phyloP scores from a whole-genome alignment of 495 filamentous ascomycete genomes.

The Parachaetomium inaequale region DNA sequence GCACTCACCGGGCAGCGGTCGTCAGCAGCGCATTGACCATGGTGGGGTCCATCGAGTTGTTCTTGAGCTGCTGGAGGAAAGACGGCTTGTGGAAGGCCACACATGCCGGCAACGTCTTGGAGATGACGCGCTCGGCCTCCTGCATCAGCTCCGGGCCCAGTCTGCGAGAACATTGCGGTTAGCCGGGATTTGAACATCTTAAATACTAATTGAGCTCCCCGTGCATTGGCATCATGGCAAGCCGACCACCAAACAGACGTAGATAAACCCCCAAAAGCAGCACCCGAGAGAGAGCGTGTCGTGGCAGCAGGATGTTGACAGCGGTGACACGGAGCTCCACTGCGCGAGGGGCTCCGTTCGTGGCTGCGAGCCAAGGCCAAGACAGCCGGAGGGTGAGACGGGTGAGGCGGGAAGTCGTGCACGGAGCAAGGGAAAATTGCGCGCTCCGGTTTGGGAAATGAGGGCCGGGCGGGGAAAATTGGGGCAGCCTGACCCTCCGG shows the following conservation, averaged over 20 bases:
- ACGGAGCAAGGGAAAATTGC: constrained; percentile 31
- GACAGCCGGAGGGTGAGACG: no score
- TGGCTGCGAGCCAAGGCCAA: constrained; percentile 14
- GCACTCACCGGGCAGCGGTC: constrained; percentile 45
- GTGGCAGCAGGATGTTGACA: no score
- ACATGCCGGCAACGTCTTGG: constrained; percentile 49
- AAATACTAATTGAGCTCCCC: no score
- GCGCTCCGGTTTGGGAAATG: constrained; percentile 31
- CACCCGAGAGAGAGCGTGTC: neutral
- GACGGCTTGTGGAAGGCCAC: constrained; percentile 53
- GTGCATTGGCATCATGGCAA: neutral
- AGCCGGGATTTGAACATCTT: neutral
- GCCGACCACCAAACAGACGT: no score
- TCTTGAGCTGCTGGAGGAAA: constrained; percentile 50
- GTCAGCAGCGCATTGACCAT: constrained; percentile 50
- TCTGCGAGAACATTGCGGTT: constrained; percentile 30
- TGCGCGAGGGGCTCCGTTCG: constrained; percentile 24
- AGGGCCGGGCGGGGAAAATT: constrained; percentile 35
- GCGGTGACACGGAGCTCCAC: neutral
- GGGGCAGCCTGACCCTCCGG: constrained; percentile 31
- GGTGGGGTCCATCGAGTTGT: constrained; percentile 41
- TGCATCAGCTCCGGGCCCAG: constrained; percentile 46
- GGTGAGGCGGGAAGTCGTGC: constrained; percentile 28
- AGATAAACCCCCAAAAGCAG: neutral
- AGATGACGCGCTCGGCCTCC: constrained; percentile 50